A percentile compares a stretch with the other conserved stretches of the same genome.
phyloP scores from a whole-genome alignment of 2,329 filamentous ascomycete genomes.

The Geosmithia flava region DNA sequence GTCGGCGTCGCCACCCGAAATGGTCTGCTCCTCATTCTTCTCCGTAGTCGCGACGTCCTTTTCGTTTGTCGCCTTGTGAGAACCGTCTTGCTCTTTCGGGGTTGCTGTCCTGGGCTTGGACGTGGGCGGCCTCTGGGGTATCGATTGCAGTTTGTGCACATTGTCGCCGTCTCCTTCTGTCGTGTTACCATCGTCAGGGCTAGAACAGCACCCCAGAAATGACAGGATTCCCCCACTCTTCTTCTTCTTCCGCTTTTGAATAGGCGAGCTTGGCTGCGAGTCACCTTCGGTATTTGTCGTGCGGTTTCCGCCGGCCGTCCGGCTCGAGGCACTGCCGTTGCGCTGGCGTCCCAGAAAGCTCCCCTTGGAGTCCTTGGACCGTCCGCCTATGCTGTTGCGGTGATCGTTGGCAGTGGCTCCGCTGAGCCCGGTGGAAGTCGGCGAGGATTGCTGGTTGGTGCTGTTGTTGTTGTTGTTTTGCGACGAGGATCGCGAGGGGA shows the following conservation, averaged over 20 bases:
- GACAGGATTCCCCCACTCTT: constrained; percentile 42
- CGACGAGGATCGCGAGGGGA: constrained; percentile 51
- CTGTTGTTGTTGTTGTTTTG: constrained; percentile 10
- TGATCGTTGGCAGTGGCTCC: constrained; percentile 46
- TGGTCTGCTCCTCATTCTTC: constrained; percentile 22
- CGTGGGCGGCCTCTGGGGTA: constrained; percentile 40
- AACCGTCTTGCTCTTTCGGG: constrained; percentile 33
- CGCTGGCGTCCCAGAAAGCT: constrained; percentile 51
- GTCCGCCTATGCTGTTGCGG: constrained; percentile 48
- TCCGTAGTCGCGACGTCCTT: constrained; percentile 23
- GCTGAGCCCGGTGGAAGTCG: constrained; percentile 46
- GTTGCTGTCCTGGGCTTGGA: constrained; percentile 41
- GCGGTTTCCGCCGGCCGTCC: constrained; percentile 41
- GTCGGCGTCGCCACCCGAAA: constrained; percentile 14
- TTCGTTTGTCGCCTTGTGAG: constrained; percentile 28
- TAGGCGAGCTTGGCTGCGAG: constrained; percentile 39
- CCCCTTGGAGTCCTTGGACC: constrained; percentile 53
- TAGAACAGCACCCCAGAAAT: constrained; percentile 55
- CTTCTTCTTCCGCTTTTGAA: constrained; percentile 32
- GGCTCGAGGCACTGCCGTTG: constrained; percentile 57
- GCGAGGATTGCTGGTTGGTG: constrained; percentile 45
- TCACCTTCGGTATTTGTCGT: constrained; percentile 34
- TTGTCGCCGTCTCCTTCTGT: constrained; percentile 38
- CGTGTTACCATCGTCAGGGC: constrained; percentile 45
- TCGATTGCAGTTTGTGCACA: constrained; percentile 45